Percentiles rank a stretch among this genome's conserved stretches.
Evolutionary conservation across 352 stramenopile species (phyloP).

Genomic region (Phytophthora meadii): DNA sequence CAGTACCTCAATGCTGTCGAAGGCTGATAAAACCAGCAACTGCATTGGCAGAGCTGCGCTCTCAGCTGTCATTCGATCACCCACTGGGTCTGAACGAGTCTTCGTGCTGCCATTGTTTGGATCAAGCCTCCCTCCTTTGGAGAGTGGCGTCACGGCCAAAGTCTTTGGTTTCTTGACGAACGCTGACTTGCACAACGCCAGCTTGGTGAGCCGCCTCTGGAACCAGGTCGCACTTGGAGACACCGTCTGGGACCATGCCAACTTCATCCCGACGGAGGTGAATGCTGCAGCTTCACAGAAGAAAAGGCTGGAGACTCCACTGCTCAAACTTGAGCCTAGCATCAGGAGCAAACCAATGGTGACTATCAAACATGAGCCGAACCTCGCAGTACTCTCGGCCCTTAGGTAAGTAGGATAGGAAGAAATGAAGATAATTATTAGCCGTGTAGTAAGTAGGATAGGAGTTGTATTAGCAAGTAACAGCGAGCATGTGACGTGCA

Average conservation of each 20-base stretch:
- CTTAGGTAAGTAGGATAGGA: constrained; percentile 33
- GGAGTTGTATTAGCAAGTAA: constrained; percentile 35
- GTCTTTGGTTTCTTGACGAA: constrained; percentile 84
- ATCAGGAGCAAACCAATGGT: constrained; percentile 8
- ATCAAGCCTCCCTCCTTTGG: constrained; percentile 57
- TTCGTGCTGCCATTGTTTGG: constrained; percentile 85
- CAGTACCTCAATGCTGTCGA: constrained; percentile 8
- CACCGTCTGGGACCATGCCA: constrained; percentile 81
- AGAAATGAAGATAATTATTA: constrained; percentile 38
- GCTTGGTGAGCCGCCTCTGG: constrained; percentile 86
- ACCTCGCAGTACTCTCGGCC: constrained; percentile 31
- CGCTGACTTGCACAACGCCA: constrained; percentile 83
- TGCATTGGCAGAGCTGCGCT: constrained; percentile 22
- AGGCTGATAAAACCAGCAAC: constrained; percentile 9
- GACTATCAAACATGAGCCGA: constrained; percentile 23
- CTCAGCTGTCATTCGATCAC: constrained; percentile 30
- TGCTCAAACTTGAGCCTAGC: constrained; percentile 5
- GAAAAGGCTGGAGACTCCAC: constrained; percentile 7
- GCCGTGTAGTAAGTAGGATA: constrained; percentile 30
- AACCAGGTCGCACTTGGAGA: constrained; percentile 79
- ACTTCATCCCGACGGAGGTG: constrained; percentile 48
- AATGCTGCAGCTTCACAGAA: constrained; percentile 21
- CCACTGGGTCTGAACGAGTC: constrained; percentile 32
- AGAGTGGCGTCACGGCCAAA: constrained; percentile 57
- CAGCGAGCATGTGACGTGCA: constrained; percentile 2